A percentile compares a stretch with the other conserved stretches of the same genome.
Conservation (phyloP, 768 basidiomycete species). For the Podaxis rugospora region DNA sequence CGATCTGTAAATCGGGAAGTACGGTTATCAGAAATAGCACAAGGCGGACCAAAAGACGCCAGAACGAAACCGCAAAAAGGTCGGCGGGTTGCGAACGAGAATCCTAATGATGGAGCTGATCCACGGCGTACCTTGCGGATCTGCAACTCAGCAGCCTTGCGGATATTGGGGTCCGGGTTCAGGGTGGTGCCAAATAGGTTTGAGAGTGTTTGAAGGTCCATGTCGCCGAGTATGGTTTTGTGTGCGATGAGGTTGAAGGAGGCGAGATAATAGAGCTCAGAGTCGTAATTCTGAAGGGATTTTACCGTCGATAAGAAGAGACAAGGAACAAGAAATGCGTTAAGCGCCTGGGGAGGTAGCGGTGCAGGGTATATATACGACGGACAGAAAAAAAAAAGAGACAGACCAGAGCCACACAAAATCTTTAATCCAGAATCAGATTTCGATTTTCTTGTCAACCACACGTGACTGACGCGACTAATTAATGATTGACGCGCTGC, state of each 20-base stretch:
- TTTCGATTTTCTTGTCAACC: neutral
- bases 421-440: neutral
- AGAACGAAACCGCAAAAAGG: neutral
- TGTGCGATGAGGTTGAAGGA: neutral
- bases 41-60: neutral
- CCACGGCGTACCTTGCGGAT: constrained; percentile 65
- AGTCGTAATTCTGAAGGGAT: neutral
- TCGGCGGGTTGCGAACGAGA: neutral
- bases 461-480: neutral
- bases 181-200: constrained; percentile 78
- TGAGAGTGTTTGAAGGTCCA: constrained; percentile 76
- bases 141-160: constrained; percentile 82
- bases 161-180: constrained; percentile 81
- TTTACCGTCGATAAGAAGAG: neutral
- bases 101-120: neutral
- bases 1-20: constrained; percentile 44
- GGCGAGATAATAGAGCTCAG: constrained; percentile 9
- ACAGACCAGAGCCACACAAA: neutral
- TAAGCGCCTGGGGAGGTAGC: neutral
- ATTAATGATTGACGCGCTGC: neutral
- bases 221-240: constrained; percentile 20
- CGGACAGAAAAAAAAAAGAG: neutral
- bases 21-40: neutral
- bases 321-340: neutral
- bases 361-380: neutral